These are phyloP conservation scores for Pulveroboletus sp. DNA, from an alignment of 768 basidiomycete species.

Conservation along the genomic window DNA sequence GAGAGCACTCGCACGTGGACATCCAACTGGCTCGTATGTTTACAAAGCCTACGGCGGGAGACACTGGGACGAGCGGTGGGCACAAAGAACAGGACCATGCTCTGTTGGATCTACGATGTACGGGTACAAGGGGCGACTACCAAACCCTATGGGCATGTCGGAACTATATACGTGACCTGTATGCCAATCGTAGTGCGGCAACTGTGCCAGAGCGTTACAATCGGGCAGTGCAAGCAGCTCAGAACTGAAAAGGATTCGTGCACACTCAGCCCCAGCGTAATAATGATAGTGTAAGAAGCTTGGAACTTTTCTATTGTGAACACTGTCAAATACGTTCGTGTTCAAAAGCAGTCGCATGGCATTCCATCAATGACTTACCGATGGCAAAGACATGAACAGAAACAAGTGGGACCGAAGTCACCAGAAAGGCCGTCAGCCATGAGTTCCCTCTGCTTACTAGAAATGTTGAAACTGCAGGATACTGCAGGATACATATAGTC, in stretches of 20 bases:
- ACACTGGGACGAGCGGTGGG: too few relatives aligned
- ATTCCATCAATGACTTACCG: constrained; percentile 26
- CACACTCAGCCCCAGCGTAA: neutral
- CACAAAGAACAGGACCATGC: too few relatives aligned
- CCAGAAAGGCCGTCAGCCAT: constrained; percentile 41
- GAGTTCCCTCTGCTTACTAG: constrained; percentile 54
- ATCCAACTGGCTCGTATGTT: constrained; percentile 39
- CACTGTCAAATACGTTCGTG: constrained; percentile 24
- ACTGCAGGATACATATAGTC: too few relatives aligned
- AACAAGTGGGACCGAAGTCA: constrained; percentile 23
- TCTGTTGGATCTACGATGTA: too few relatives aligned
- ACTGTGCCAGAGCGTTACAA: too few relatives aligned
- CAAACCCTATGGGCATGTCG: too few relatives aligned
- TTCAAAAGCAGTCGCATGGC: neutral
- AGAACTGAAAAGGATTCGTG: constrained; percentile 29
- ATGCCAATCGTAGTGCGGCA: too few relatives aligned
- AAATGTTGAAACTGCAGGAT: too few relatives aligned
- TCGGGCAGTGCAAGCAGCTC: constrained; percentile 33
- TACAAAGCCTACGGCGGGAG: too few relatives aligned
- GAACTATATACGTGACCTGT: too few relatives aligned
- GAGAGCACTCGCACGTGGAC: neutral
- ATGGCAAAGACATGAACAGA: constrained; percentile 28
- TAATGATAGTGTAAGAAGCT: neutral
- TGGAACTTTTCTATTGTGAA: constrained; percentile 43
- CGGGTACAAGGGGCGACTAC: too few relatives aligned